Evolutionary conservation across 2,329 filamentous ascomycete genomes (phyloP).

Genomic region (Fusarium tuaranense): DNA sequence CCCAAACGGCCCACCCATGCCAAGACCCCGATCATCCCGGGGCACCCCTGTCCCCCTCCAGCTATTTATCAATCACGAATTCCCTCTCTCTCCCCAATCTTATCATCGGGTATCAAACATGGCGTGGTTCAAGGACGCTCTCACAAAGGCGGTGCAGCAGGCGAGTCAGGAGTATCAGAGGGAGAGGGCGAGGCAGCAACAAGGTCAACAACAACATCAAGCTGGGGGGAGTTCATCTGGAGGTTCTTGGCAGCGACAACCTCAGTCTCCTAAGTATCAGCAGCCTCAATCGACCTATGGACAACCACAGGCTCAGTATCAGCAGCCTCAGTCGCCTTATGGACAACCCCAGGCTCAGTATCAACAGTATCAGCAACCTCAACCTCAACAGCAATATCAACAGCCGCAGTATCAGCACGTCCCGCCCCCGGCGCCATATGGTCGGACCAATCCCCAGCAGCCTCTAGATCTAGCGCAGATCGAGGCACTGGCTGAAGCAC

Average conservation of each 20-base stretch:
- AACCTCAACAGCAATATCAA: conserved; percentile 3
- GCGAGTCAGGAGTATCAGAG: conserved; percentile 36
- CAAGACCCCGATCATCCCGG: conserved; percentile 24
- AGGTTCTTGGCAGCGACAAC: conserved; percentile 13
- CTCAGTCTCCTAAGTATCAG: conserved; percentile 1
- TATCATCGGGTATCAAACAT: conserved; percentile 14
- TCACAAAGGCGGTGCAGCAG: conserved; percentile 41
- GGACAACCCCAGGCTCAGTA: background rate
- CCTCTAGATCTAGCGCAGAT: background rate
- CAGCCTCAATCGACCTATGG: conserved; percentile 12
- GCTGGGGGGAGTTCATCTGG: background rate
- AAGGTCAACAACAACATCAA: conserved; percentile 1
- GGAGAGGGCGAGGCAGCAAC: conserved; percentile 21
- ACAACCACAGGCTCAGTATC: background rate
- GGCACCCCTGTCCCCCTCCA: background rate
- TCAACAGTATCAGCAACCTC: conserved; percentile 20
- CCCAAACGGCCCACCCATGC: background rate
- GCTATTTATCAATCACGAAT: conserved; percentile 16
- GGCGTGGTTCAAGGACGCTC: conserved; percentile 37
- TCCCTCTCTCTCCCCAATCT: background rate
- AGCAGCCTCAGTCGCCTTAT: background rate
- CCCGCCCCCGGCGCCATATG: conserved; percentile 8
- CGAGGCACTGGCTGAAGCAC: background rate
- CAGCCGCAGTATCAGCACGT: conserved; percentile 25
- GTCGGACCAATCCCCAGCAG: background rate